phyloP scores from a whole-genome alignment of 306 rosid species.

The Vigna angularis region DNA sequence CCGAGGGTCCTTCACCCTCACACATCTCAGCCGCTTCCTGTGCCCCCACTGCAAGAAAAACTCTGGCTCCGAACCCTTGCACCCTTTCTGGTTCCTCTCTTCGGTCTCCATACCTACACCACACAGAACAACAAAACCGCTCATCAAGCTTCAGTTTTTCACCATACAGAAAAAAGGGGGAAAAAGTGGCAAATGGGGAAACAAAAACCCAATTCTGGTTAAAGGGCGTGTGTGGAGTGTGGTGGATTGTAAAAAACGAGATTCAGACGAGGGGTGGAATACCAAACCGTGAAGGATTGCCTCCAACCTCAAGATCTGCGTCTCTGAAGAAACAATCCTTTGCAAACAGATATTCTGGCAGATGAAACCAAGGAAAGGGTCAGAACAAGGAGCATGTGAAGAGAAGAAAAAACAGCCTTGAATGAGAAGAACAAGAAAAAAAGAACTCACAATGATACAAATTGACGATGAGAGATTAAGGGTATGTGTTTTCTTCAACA shows the following conservation, averaged over 20 bases:
- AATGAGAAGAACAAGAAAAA: constrained; percentile 19
- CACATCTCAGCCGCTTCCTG: constrained; percentile 69
- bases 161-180: background rate
- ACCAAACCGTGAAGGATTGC: constrained; percentile 16
- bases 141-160: constrained; percentile 18
- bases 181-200: background rate
- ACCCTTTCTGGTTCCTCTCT: constrained; percentile 66
- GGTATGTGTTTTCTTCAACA: background rate
- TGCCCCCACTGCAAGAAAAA: constrained; percentile 87
- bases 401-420: constrained; percentile 34
- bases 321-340: constrained; percentile 10
- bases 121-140: background rate
- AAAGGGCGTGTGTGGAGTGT: background rate
- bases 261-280: background rate
- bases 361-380: background rate
- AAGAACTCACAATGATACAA: constrained; percentile 51
- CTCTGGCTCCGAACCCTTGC: constrained; percentile 62
- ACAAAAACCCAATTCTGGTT: constrained; percentile 15
- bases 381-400: constrained; percentile 26
- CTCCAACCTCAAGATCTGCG: constrained; percentile 60
- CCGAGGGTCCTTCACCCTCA: constrained; percentile 77
- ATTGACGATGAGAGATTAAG: constrained; percentile 11
- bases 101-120: constrained; percentile 67
- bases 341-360: constrained; percentile 10
- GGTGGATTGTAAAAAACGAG: constrained; percentile 23